Conservation (phyloP, 768 basidiomycete species). For the Boletus sp. region DNA sequence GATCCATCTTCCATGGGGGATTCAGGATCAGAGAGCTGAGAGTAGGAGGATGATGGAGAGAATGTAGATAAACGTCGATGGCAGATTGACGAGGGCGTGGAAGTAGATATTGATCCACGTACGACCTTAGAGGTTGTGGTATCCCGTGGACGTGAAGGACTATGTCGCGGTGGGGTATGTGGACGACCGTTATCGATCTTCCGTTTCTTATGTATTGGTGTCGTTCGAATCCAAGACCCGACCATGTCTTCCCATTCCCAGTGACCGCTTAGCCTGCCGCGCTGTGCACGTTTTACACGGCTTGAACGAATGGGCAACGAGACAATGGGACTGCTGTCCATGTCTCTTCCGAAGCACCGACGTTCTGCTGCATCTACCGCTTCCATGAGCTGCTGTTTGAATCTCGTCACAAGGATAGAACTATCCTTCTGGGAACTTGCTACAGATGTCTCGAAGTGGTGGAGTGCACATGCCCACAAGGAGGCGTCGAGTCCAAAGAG, state of each 20-base stretch:
- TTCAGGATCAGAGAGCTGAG: conserved; percentile 13
- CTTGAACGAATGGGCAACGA: conserved; percentile 6
- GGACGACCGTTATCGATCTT: conserved; percentile 7
- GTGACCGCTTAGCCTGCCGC: conserved; percentile 25
- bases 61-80: conserved; percentile 2
- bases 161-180: neutral
- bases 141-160: neutral
- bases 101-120: neutral
- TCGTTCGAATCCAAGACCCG: conserved; percentile 43
- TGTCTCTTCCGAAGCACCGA: conserved; percentile 39
- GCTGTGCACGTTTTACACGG: conserved; percentile 4
- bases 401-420: conserved; percentile 29
- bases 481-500: conserved; percentile 48
- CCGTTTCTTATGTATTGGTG: conserved; percentile 31
- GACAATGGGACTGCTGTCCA: conserved; percentile 15
- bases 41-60: conserved; percentile 10
- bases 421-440: conserved; percentile 20
- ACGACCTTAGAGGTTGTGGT: neutral
- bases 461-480: conserved; percentile 51
- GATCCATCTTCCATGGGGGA: conserved; percentile 19
- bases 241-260: conserved; percentile 53
- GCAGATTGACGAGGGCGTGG: neutral
- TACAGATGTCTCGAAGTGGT: conserved; percentile 41
- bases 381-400: conserved; percentile 43
- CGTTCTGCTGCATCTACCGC: conserved; percentile 52